Percentiles rank a stretch among this genome's conserved stretches.
Conservation (phyloP, 1,284 basidiomycete genomes). For the Cyathus pygmaeus region DNA sequence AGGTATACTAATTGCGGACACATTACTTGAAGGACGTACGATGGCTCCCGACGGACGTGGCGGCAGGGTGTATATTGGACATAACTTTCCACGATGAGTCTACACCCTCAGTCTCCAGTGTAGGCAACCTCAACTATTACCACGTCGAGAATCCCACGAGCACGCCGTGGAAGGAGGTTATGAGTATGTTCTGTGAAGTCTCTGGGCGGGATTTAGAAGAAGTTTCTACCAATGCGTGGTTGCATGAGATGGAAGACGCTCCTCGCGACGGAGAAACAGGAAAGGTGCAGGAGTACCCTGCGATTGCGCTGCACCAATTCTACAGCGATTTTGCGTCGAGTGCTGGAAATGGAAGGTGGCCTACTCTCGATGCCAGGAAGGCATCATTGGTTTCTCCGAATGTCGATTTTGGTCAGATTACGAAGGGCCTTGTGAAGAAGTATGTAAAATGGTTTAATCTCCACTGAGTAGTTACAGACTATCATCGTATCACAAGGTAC, state of each 20-base stretch:
- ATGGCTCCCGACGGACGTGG: conserved; percentile 25
- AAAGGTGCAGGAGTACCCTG: conserved; percentile 2
- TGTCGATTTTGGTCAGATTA: neutral
- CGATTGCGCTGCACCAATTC: conserved; percentile 6
- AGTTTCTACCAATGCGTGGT: conserved; percentile 13
- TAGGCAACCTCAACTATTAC: conserved; percentile 9
- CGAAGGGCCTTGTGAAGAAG: neutral
- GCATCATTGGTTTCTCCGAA: neutral
- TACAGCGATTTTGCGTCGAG: conserved; percentile 1
- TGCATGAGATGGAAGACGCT: conserved; percentile 6
- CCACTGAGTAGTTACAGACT: too few relatives aligned
- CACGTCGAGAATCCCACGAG: conserved; percentile 17
- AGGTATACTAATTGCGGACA: neutral
- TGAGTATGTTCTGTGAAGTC: conserved; percentile 2
- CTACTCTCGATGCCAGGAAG: neutral
- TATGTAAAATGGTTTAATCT: neutral
- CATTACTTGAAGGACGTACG: conserved; percentile 11
- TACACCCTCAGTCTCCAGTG: too few relatives aligned
- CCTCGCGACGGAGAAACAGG: neutral
- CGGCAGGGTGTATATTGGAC: conserved; percentile 15
- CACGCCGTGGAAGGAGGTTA: conserved; percentile 13
- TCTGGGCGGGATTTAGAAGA: conserved; percentile 5
- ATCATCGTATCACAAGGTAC: too few relatives aligned
- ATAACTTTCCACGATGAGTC: conserved; percentile 8
- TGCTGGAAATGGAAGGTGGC: neutral